These are phyloP conservation scores for Yamadazyma sp. DNA, from an alignment of 805 yeast genomes.

Conservation along the genomic window DNA sequence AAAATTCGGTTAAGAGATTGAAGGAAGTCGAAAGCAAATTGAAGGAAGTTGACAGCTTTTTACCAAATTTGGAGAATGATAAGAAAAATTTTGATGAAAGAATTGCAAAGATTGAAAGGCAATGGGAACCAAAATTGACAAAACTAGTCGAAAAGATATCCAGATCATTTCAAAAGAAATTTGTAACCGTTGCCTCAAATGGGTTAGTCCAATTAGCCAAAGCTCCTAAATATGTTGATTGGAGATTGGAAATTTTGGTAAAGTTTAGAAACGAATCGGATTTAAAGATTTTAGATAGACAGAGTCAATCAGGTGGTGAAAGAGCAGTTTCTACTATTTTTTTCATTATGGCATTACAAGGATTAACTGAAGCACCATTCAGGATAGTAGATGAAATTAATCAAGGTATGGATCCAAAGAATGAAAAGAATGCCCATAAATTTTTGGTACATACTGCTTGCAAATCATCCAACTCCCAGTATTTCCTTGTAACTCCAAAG, in stretches of 20 bases:
- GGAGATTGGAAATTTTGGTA: slow-evolving; percentile 83
- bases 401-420: slow-evolving; percentile 97
- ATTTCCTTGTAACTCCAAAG: slow-evolving; percentile 91
- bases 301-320: slow-evolving; percentile 96
- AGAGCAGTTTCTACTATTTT: slow-evolving; percentile 92
- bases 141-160: slow-evolving; percentile 56
- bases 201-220: slow-evolving; percentile 72
- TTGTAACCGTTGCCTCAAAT: slow-evolving; percentile 75
- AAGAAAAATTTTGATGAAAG: slow-evolving; percentile 26
- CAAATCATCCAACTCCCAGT: slow-evolving; percentile 58
- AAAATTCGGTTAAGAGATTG: slow-evolving; percentile 38
- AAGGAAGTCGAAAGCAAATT: slow-evolving; percentile 33
- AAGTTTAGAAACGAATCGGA: slow-evolving; percentile 77
- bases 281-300: slow-evolving; percentile 72
- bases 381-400: slow-evolving; percentile 96
- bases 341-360: slow-evolving; percentile 87
- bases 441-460: slow-evolving; percentile 86
- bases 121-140: slow-evolving; percentile 65
- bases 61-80: slow-evolving; percentile 35
- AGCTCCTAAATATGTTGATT: slow-evolving; percentile 56
- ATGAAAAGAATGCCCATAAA: slow-evolving; percentile 82
- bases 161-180: slow-evolving; percentile 59
- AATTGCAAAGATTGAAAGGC: slow-evolving; percentile 35
- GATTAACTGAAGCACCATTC: slow-evolving; percentile 83
- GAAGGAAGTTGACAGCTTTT: slow-evolving; percentile 26